These are phyloP conservation scores for Pseudonitzschia delicatissima DNA, from an alignment of 108 stramenopile genomes.

Conservation along the genomic window DNA sequence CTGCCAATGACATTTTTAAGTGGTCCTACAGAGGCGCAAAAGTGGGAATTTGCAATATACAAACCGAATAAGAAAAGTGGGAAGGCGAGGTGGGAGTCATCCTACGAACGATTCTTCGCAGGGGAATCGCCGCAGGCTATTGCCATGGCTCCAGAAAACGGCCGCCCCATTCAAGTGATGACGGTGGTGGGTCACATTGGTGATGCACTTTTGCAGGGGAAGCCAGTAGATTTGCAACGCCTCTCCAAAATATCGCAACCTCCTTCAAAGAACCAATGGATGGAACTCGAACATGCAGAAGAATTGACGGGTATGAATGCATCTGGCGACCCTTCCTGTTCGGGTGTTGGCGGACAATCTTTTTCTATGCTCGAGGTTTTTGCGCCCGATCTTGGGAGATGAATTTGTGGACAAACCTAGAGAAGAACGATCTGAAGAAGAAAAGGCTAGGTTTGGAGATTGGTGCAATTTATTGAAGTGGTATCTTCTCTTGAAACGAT, in stretches of 20 bases:
- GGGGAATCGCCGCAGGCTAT: constrained; percentile 68
- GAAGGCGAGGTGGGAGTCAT: constrained; percentile 68
- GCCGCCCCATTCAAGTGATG: constrained; percentile 55
- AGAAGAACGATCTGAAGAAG: constrained; percentile 42
- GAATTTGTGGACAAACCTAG: constrained; percentile 44
- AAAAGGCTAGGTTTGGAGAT: constrained; percentile 41
- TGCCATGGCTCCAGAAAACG: constrained; percentile 63
- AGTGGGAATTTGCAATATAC: constrained; percentile 71
- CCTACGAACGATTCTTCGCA: constrained; percentile 49
- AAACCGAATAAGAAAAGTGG: constrained; percentile 76
- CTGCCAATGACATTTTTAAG: constrained; percentile 8
- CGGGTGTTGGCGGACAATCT: constrained; percentile 40
- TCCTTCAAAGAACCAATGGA: constrained; percentile 64
- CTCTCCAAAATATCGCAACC: constrained; percentile 28
- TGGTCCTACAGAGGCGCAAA: constrained; percentile 1
- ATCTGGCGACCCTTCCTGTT: constrained; percentile 55
- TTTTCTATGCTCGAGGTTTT: constrained; percentile 64
- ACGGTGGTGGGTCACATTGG: constrained; percentile 69
- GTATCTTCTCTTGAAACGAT: constrained; percentile 58
- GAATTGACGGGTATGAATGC: constrained; percentile 49
- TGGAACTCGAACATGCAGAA: constrained; percentile 47
- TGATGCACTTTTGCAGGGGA: constrained; percentile 56
- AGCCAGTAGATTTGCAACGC: constrained; percentile 49
- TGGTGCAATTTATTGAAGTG: constrained; percentile 65
- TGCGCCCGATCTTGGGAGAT: constrained; percentile 60